A percentile compares a stretch with the other conserved stretches of the same genome.
These are phyloP conservation scores for Collybia sordida DNA, from an alignment of 768 basidiomycete genomes.

Conservation along the genomic window DNA sequence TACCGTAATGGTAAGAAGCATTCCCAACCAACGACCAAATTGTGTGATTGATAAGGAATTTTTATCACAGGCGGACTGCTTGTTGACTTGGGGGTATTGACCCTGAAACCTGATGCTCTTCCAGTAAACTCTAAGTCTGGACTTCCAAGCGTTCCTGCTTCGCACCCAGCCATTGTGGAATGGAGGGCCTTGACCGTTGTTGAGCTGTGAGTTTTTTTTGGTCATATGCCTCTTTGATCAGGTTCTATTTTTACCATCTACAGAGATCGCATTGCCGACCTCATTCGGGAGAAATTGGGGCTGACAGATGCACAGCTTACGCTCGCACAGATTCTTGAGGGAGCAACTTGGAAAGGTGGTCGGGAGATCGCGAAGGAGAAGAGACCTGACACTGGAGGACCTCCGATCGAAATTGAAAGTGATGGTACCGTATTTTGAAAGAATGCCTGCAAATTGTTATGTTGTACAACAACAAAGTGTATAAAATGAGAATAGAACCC, in stretches of 20 bases:
- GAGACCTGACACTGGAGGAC: constrained; percentile 73
- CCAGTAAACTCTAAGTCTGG: constrained; percentile 46
- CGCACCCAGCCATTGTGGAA: constrained; percentile 91
- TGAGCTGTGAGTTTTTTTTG: constrained; percentile 71
- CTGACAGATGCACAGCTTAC: constrained; percentile 54
- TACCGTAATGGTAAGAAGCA: constrained; percentile 77
- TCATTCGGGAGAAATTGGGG: constrained; percentile 60
- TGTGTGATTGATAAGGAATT: not conserved
- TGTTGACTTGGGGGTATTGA: constrained; percentile 79
- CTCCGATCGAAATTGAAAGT: constrained; percentile 83
- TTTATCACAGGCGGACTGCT: constrained; percentile 74
- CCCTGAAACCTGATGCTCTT: constrained; percentile 58
- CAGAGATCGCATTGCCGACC: constrained; percentile 79
- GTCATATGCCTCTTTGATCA: too few relatives aligned
- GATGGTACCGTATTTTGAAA: constrained; percentile 78
- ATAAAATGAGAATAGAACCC: too few relatives aligned
- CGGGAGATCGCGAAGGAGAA: constrained; percentile 85
- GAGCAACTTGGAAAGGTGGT: constrained; percentile 97
- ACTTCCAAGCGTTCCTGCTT: constrained; percentile 66
- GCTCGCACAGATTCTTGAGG: constrained; percentile 88
- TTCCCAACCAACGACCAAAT: not conserved
- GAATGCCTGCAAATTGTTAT: too few relatives aligned
- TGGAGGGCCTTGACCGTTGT: constrained; percentile 97
- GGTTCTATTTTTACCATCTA: not conserved
- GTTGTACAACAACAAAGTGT: too few relatives aligned